Conservation (phyloP, 345 rosid species). For the Acer yangbiense region DNA sequence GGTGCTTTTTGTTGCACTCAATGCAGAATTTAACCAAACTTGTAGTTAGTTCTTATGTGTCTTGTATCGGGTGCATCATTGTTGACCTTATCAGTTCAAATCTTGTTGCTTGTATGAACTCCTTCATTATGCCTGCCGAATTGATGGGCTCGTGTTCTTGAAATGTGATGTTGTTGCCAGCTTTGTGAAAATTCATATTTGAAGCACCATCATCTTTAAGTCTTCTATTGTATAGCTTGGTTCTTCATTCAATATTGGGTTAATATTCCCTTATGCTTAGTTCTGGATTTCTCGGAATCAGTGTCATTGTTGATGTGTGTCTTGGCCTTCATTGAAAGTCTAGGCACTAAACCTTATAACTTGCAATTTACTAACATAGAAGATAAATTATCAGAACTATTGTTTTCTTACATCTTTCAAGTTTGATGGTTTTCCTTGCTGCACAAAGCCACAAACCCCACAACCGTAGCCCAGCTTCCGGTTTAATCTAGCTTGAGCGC, state of each 20-base stretch:
- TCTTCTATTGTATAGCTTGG: not conserved
- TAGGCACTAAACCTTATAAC: not conserved
- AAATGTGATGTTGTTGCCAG: not conserved
- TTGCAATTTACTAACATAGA: not conserved
- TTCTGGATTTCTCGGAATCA: not conserved
- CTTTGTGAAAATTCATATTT: not conserved
- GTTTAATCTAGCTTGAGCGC: conserved; percentile 12
- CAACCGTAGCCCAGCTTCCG: not conserved
- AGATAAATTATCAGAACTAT: not conserved
- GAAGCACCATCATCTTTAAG: not conserved
- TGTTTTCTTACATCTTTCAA: not conserved
- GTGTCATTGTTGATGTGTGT: not conserved
- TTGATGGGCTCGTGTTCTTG: not conserved
- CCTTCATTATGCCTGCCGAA: not conserved
- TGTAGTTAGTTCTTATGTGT: too few species aligned
- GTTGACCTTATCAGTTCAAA: not conserved
- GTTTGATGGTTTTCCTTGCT: not conserved
- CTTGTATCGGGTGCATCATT: too few species aligned
- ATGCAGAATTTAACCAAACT: too few species aligned
- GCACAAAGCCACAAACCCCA: not conserved
- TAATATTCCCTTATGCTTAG: not conserved
- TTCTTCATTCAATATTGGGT: not conserved
- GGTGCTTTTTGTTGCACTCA: too few species aligned
- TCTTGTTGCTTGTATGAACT: not conserved
- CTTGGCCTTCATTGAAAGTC: not conserved